Evolutionary conservation across 345 rosid species (phyloP), one percentile per base, ranked within the genome.

Genomic region (Draba incana): DNA sequence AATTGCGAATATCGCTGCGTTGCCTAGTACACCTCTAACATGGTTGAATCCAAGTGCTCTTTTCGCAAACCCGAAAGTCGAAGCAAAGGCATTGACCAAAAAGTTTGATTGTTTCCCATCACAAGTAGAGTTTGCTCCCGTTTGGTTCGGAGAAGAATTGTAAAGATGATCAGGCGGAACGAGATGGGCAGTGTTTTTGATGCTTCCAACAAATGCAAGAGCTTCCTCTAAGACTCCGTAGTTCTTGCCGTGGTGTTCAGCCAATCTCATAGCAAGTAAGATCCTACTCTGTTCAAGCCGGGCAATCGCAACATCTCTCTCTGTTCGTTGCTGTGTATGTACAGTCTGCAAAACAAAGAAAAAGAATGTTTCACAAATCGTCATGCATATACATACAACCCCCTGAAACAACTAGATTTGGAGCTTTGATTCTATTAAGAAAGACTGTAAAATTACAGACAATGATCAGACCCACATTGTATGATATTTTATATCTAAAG

Each of bases 211-310:
- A 58, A 94, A 94, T 20, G 90, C 87, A 37, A 83, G 73, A 62
- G 98, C 93, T 82, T 94, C 99, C 65, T 91, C 96, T 31, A 94
- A 76, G 64, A 94, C 98, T 71, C 87, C 82, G 70, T 87, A 83
- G 81, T 80, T 86, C 81, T 88, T 86, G 23, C 97, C 99, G 10
- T 80, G 86, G 73, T 91, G 97, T 55, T 85, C 97, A 23, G 90
- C 84, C 75, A 94, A 74, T 70, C 96, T 83, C 92, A 86, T 74
- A 46, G 93, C 92, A 11, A 94, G 92, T 70, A 94, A 61, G n/a
- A 87, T 79, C 79, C 98, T 81, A 81, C 96, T 91, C 75, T 94
- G 98, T 66, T 94, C 96, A 70, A 94, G 66, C 69, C 86, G 81
- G 15, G 96, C 96, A 72, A 94, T 74, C 7, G 98, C 97, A 12